Evolutionary conservation across 495 filamentous ascomycete genomes (phyloP), one percentile per base, ranked within the genome.

Genomic region (Chaetomium cochliodes): DNA sequence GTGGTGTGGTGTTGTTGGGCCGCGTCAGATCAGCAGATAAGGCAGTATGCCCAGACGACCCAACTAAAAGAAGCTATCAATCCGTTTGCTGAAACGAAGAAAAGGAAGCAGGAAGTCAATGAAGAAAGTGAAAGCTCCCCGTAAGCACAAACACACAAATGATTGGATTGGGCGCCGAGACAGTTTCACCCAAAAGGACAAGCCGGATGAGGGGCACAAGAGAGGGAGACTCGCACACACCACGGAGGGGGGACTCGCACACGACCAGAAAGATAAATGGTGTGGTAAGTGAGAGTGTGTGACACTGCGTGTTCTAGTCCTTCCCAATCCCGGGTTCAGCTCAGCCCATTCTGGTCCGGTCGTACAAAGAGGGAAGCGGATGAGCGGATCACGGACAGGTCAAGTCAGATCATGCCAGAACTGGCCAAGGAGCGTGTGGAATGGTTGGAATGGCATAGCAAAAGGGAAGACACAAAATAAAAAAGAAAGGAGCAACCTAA

Each of bases 331-430:
- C 28, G 13, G 15, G 20, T 42, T 26, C 23, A 26, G 41, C 33
- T 44, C 41, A 44, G 41, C 16, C 41, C 5, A 18, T 7, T 9
- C 28, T 8, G 8, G 58, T 50, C 44, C 58, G 58, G 58, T 60
- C 26, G 58, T 60, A 60, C 58, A 50, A 60, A 49, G 42, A 46
- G 2, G 23, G 41, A 23, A 28, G 25, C 23, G 22, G 20, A 13
- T 5, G 28, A 13, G 28, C 33, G 26, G 52, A 25, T 26, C 50
- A 5, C 3, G 23, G 25, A 6, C 25, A 26, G 5, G 11, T 28
- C n/a, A 22, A 28, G 50, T 44, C 41, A 44, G 23, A 16, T 16
- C 11, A 18, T 37, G 33, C 33, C 33, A 37, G 33, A 37, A 37
- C 33, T 37, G 33, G 33, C 33, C 33, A 37, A 37, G 33, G 33